Base-by-base conservation (phyloP, 2,329 filamentous ascomycete species). In the Xylariaceae sp. region DNA sequence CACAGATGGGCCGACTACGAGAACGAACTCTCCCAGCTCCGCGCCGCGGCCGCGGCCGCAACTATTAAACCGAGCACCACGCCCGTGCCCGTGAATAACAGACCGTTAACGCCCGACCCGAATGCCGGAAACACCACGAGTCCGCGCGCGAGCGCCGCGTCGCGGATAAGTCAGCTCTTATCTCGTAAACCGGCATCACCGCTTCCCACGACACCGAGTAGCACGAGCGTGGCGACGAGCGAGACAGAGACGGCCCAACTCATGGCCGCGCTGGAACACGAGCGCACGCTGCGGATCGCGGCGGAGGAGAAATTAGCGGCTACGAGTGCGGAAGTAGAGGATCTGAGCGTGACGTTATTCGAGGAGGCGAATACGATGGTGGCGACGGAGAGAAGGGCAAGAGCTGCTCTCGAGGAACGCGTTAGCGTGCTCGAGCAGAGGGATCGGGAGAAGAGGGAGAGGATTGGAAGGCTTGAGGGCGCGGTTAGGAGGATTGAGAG, bases 311-410 rank as follows among this genome's bases (percentile, higher is more conserved):
- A 83, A 62, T 77, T 90, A 17, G 80, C 80, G 64, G 82, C 85
- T 53, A 88, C 89, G 54, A 86, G 83, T 68, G 80, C 77, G 10
- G 90, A 94, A 76, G 82, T 93, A 17, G 90, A 93, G 74, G 90
- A 94, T 74, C 77, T 94, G 64, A 89, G 83, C 69, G 87, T 83
- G 17, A 82, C 82, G 54, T 76, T 94, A 56, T 94, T 94, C 72
- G 86, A 89, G 75, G 87, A 92, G 76, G 90, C 90, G 55, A 94
- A 94, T 72, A 86, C 92, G 75, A 94, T 94, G 90, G 90, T 94
- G 17, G 89, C 90, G 1, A 79, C 82, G 15, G 90, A 94, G 77
- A 78, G 90, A 49, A 81, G 84, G 58, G 88, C 87, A 39, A 77
- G 88, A 60, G 88, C 88, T 4, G 83, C 81, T 69, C 78, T 94